Evolutionary conservation across 2,329 filamentous ascomycete genomes (phyloP), one percentile per base, ranked within the genome.

Genomic region (Escovopsis weberi): DNA sequence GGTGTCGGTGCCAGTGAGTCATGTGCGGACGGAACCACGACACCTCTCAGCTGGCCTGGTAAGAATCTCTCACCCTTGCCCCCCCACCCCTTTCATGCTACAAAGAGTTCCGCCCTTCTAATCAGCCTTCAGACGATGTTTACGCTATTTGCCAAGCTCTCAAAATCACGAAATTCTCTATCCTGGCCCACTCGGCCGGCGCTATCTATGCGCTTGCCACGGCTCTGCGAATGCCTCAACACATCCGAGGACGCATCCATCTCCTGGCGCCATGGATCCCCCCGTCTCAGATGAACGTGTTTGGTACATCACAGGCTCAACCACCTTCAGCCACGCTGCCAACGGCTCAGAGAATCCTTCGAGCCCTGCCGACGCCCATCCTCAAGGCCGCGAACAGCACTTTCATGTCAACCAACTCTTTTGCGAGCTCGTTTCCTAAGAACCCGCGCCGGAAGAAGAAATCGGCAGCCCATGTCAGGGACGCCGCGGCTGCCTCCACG

Each of bases 181-280:
- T 98, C 18, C 72, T 98, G 2, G 91, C 91, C 2, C 91, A 98
- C 60, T 96, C 89, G 1, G 91, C 91, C 1, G 91, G 91, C 12
- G 89, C 91, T n/a, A 94, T 98, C 41, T 98, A 98, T 57, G 91
- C 91, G 2, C 74, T 98, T 15, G 91, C 91, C 0, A 96, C 91
- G 0, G 91, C 91, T 0, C 69, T 98, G 37, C 84, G 91, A 37
- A 94, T 98, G 75, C 91, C 91, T 4, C 88, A 95, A 54, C 85
- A 95, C 55, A 93, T 98, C 47, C 82, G 88, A 6, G 91, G 91
- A 18, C 82, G 86, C 42, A 91, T 98, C 43, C 91, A 98, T 60
- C 75, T 98, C 2, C 72, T 98, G 8, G 89, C 91, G 1, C 91
- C 91, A 0, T 95, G 87, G 91, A 96, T 98, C 38, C 91, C 91